Evolutionary conservation across 2,329 filamentous ascomycete species (phyloP), one percentile per base, ranked within the genome.

Genomic region (Endoconidiophora laricicola): DNA sequence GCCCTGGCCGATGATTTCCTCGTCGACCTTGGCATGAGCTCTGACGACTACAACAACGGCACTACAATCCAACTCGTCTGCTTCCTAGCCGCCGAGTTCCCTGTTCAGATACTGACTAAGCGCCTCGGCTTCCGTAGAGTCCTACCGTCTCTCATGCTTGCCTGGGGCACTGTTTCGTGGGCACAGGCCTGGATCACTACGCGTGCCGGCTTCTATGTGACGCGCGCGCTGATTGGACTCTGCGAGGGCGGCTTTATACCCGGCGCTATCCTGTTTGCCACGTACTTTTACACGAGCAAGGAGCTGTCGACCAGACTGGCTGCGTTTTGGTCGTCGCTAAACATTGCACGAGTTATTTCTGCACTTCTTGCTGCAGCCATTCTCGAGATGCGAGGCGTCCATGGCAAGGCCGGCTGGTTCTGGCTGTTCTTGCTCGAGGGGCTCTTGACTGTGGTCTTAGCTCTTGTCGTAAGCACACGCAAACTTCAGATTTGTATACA

Each of bases 371-470:
- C 81, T 0, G 79, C 78, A 0, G 81, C 75, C 0, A 85, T 85
- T 50, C 72, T 72, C 3, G 65, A 76, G 33, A 83, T 85, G 80
- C 62, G 75, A 44, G 78, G 74, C 1, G 60, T 79, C 3, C 74
- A 71, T 12, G 69, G 69, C 5, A 61, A 61, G 37, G 58, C 65
- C 1, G 74, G 74, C 6, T 79, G 74, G 73, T 69, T 70, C 2
- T 80, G 71, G 76, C 77, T 78, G 50, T 78, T 78, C 52, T 75
- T 82, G 52, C 66, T 82, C 18, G 78, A 83, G 63, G 83, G 83
- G 3, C 63, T 86, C 1, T 68, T 74, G 0, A 86, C 83, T 0
- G 69, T 85, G 1, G 1, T 84, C 1, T 69, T 84, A 4, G 83
- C 81, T 1, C 52, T 79, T 3, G 38, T 52, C 26, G 49, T 52